Evolutionary conservation across 495 filamentous ascomycete species (phyloP), one percentile per base, ranked within the genome.

Genomic region (Aspergillus cavernicola): DNA sequence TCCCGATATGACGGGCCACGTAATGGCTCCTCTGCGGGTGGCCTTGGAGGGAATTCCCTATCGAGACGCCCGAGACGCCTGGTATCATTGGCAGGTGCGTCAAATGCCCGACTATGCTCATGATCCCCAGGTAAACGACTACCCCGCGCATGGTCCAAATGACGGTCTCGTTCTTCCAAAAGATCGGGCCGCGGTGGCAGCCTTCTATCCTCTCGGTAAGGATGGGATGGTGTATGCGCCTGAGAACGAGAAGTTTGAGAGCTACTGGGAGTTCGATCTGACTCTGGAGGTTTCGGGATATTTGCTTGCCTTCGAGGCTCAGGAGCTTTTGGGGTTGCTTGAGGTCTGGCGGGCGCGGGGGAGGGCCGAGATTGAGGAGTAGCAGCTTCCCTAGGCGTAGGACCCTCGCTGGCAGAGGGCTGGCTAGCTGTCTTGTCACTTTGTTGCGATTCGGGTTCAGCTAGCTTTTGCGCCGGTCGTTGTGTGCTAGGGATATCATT

Each of bases 1-100:
- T 75, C 73, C 20, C 71, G 69, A 47, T 70, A 62, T 13, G 66
- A 44, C n/a, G 64, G 62, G 1, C 66, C 66, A 35, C 67, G 73
- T 64, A 73, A 75, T 10, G 69, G 64, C n/a, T 77, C 73, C 13
- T 77, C 72, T 28, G 60, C 39, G 19, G 60, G 58, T 28, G 69
- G 65, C 52, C 70, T 60, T 18, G 59, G 45, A 15, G 61, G 53
- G 41, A 67, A 71, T 1, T 73, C 72, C 29, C 72, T 64, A 20
- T 73, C 73, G 7, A 66, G 58, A 36, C 66, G 66, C 12, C 66
- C 69, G 45, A 66, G 69, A 28, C 57, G 59, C 51, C 67, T 56
- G 29, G 54, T 38, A 39, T 73, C 68, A 24, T 45, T 42, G 15
- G 55, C 40, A 37, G 69, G 33, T 12, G 55, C 60, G 39, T 75